Evolutionary conservation across 495 filamentous ascomycete genomes (phyloP), one percentile per base, ranked within the genome.

Genomic region (Penicillium maclennaniae): DNA sequence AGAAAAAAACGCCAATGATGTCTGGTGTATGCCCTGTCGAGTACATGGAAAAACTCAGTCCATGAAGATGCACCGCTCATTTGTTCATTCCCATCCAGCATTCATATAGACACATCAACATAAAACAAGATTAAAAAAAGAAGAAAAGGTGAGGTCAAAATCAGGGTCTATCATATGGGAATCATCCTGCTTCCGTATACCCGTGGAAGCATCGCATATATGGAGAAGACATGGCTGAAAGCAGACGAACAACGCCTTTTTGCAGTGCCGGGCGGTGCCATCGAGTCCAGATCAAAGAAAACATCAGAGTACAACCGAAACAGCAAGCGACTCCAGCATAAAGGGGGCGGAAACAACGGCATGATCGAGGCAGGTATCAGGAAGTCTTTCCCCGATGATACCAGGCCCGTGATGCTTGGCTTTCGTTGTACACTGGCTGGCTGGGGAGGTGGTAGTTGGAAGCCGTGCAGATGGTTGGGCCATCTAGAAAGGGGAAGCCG

Each of bases 401-500:
- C 31, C 31, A 14, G 31, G 31, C 4, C 31, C 31, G 10, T 14
- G 31, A 34, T 14, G 31, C 31, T 34, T 14, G 3, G 31, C 31
- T 14, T 34, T 12, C 3, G 10, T 34, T 34, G 31, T 14, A 14
- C 31, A 12, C 31, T 34, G 31, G 31, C 31, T 34, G 31, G 31
- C 31, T 34, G 14, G 31, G 10, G 15, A 34, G 4, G 4, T n/a
- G 31, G 10, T 34, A 4, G 1, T 34, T 14, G 31, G 31, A 34
- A 14, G 31, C 14, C 10, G 31, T 10, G 31, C 14, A 34, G 31
- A 34, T 14, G 31, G 31, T 34, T 1, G 31, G 5, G 7, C 23
- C 40, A 36, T 55, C 45, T 69, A 74, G 63, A 78, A 78, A 78
- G 23, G 69, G 64, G 61, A 72, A 77, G 48, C 67, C 70, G 28